These are phyloP conservation scores for Macrophomina pseudophaseolina DNA, from an alignment of 2,329 filamentous ascomycete species.

Conservation along the genomic window DNA sequence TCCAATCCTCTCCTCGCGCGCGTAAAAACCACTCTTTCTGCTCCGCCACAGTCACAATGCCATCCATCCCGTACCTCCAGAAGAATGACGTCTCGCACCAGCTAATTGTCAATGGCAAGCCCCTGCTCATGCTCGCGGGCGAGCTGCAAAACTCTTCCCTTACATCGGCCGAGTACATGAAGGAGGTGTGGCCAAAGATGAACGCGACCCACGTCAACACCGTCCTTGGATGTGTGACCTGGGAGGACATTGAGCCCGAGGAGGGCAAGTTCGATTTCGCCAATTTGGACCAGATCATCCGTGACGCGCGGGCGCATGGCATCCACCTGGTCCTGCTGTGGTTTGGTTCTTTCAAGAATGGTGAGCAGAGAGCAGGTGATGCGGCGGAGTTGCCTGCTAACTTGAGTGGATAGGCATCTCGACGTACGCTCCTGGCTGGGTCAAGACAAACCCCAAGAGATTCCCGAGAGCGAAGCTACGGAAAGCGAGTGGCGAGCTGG, in stretches of 20 bases:
- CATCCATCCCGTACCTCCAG: conserved; percentile 33
- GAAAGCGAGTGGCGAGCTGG: conserved; percentile 33
- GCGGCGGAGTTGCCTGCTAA: neutral
- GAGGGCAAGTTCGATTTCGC: conserved; percentile 52
- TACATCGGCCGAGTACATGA: conserved; percentile 52
- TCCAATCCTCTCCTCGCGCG: conserved; percentile 9
- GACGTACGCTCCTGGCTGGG: conserved; percentile 48
- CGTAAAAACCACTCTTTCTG: conserved; percentile 18
- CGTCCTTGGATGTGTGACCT: conserved; percentile 51
- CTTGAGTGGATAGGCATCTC: conserved; percentile 35
- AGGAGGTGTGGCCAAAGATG: conserved; percentile 51
- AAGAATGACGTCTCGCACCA: conserved; percentile 40
- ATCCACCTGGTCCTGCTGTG: conserved; percentile 51
- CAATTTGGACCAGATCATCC: conserved; percentile 49
- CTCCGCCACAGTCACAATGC: neutral
- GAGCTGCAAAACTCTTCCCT: conserved; percentile 57
- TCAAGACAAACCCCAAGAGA: conserved; percentile 41
- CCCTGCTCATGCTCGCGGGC: conserved; percentile 52
- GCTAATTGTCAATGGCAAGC: conserved; percentile 51
- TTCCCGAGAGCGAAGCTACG: conserved; percentile 41
- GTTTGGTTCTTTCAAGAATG: conserved; percentile 58
- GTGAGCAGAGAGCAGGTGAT: conserved; percentile 34
- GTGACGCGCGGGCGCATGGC: conserved; percentile 44
- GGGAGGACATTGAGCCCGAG: conserved; percentile 54
- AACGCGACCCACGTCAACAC: conserved; percentile 51